Percentiles rank a stretch among this genome's conserved stretches.
These are phyloP conservation scores for Didymella pinodella DNA, from an alignment of 2,329 filamentous ascomycete genomes.

Conservation along the genomic window DNA sequence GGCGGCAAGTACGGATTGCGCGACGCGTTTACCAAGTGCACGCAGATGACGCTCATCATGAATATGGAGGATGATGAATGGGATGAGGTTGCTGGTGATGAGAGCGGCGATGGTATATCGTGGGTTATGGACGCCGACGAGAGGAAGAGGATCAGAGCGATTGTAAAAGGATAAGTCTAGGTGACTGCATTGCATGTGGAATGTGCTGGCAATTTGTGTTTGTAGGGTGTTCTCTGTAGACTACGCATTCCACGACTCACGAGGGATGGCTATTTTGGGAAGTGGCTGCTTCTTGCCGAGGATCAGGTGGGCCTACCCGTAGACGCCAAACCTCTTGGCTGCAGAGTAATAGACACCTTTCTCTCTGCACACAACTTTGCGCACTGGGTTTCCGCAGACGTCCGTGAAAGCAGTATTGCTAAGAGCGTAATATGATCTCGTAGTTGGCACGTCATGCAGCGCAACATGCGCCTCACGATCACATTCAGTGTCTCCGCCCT, in stretches of 20 bases:
- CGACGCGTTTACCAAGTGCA: slow-evolving; percentile 77
- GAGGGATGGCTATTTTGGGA: slow-evolving; percentile 8
- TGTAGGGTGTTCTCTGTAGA: background rate
- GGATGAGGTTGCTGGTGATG: slow-evolving; percentile 71
- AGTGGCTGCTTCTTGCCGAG: background rate
- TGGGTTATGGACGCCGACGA: slow-evolving; percentile 79
- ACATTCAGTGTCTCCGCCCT: slow-evolving; percentile 19
- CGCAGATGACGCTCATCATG: slow-evolving; percentile 83
- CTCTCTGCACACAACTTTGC: background rate
- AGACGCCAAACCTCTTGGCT: background rate
- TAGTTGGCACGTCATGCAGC: slow-evolving; percentile 7
- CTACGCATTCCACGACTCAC: slow-evolving; percentile 10
- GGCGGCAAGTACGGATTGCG: slow-evolving; percentile 78
- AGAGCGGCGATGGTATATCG: slow-evolving; percentile 66
- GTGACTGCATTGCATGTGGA: background rate
- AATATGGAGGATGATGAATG: slow-evolving; percentile 98
- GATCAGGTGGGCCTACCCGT: slow-evolving; percentile 1
- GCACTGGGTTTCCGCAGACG: background rate
- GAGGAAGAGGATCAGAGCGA: slow-evolving; percentile 72
- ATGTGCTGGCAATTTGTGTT: background rate
- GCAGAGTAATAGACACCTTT: slow-evolving; percentile 1
- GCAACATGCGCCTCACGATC: slow-evolving; percentile 19
- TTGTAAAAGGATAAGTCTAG: slow-evolving; percentile 60
- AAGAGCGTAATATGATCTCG: background rate
- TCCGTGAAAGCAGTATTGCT: background rate